A percentile compares a stretch with the other conserved stretches of the same genome.
Conservation (phyloP, 192 early-diverging fungal genomes). For the Anaeromyces robustus region DNA sequence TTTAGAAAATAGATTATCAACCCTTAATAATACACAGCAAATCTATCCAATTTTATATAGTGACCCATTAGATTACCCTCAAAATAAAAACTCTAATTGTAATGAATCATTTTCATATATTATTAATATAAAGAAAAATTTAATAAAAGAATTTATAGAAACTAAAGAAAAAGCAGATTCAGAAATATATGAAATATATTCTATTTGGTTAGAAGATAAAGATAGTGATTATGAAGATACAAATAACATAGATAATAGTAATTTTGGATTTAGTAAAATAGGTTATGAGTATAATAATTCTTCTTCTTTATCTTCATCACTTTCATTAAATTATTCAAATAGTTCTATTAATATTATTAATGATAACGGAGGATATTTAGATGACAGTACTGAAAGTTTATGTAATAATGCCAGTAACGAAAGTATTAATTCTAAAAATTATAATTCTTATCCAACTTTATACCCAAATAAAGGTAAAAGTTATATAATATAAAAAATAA, state of each 20-base stretch:
- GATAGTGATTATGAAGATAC: background rate
- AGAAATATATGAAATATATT: conserved; percentile 11
- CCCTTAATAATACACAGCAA: background rate
- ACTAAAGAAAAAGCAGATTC: conserved; percentile 16
- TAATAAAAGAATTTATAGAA: conserved; percentile 19
- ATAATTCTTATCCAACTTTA: background rate
- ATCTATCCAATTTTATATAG: background rate
- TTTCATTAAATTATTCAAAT: background rate
- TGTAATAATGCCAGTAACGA: background rate
- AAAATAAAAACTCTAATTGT: background rate
- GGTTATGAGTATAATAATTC: background rate
- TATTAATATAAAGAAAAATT: conserved; percentile 9
- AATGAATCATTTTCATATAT: background rate
- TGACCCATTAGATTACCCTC: background rate
- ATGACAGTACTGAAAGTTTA: background rate
- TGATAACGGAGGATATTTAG: background rate
- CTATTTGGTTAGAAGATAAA: conserved; percentile 9
- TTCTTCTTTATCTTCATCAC: background rate
- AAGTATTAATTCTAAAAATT: background rate
- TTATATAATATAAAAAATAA: too few relatives aligned
- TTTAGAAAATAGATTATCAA: background rate
- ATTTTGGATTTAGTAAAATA: background rate
- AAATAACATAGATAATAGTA: too few relatives aligned
- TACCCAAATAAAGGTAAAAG: background rate
- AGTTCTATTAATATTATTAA: background rate